A percentile compares a stretch with the other conserved stretches of the same genome.
Evolutionary conservation across 1,139 yeast species (phyloP).

Genomic region (Pneumocystis wakefieldiae): DNA sequence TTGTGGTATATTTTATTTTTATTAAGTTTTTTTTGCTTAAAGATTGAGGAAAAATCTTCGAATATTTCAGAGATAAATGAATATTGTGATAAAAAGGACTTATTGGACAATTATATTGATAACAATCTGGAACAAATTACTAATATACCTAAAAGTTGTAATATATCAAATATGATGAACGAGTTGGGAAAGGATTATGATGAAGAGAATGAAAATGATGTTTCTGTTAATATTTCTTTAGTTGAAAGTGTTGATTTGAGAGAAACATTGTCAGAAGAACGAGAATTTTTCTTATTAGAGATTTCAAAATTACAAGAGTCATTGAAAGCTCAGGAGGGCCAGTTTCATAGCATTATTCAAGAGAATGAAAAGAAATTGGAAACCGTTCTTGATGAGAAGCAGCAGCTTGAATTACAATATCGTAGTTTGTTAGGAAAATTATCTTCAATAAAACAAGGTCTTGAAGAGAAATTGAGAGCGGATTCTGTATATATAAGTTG

Average conservation of each 20-base stretch:
- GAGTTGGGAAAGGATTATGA: neutral
- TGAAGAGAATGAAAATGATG: neutral
- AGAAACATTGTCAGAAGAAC: neutral
- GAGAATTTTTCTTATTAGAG: neutral
- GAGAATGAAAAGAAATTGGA: neutral
- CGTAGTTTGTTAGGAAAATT: neutral
- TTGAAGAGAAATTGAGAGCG: neutral
- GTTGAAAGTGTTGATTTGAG: neutral
- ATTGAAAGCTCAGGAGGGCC: neutral
- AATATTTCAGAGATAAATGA: neutral
- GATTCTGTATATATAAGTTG: neutral
- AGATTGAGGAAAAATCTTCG: neutral
- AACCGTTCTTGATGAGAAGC: neutral
- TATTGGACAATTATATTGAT: neutral
- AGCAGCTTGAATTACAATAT: neutral
- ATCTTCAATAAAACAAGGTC: neutral
- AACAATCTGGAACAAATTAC: neutral
- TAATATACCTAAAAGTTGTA: neutral
- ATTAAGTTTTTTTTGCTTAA: neutral
- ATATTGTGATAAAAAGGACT: neutral
- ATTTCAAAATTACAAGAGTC: neutral
- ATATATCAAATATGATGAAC: neutral
- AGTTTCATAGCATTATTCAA: neutral
- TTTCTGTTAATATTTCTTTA: neutral
- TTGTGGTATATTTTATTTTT: neutral